Percentiles rank a stretch among this genome's conserved stretches.
phyloP scores from a whole-genome alignment of 257 asterid species.

The Solanum paucissectum region DNA sequence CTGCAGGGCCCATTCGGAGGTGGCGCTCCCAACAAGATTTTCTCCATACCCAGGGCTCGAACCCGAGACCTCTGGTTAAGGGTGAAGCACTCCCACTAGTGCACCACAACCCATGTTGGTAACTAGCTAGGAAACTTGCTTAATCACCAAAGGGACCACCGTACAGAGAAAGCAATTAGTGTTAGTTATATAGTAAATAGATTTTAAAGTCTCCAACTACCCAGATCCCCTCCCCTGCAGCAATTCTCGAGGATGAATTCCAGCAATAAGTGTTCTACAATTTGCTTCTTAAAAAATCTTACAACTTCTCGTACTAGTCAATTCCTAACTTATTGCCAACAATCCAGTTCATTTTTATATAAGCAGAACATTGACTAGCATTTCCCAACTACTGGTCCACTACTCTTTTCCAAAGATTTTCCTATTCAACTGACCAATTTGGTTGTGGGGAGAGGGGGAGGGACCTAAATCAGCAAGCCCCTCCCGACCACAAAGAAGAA shows the following conservation, averaged over 20 bases:
- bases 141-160: background rate
- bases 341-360: background rate
- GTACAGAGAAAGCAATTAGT: background rate
- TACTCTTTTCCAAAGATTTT: background rate
- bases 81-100: too few species aligned
- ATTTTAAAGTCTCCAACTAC: background rate
- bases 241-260: background rate
- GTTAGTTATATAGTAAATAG: background rate
- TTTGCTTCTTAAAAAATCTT: background rate
- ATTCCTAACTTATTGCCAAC: background rate
- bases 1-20: too few species aligned
- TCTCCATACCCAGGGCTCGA: too few species aligned
- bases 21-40: too few species aligned
- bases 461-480: background rate
- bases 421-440: background rate
- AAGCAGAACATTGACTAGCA: background rate
- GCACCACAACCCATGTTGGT: too few species aligned
- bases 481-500: background rate
- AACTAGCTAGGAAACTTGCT: background rate
- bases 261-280: background rate
- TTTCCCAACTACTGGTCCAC: background rate
- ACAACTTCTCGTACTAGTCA: background rate
- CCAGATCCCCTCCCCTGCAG: background rate
- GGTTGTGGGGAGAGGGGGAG: background rate
- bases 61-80: too few species aligned